Evolutionary conservation across 805 yeast genomes (phyloP).

Genomic region (Suhomyces sp.): DNA sequence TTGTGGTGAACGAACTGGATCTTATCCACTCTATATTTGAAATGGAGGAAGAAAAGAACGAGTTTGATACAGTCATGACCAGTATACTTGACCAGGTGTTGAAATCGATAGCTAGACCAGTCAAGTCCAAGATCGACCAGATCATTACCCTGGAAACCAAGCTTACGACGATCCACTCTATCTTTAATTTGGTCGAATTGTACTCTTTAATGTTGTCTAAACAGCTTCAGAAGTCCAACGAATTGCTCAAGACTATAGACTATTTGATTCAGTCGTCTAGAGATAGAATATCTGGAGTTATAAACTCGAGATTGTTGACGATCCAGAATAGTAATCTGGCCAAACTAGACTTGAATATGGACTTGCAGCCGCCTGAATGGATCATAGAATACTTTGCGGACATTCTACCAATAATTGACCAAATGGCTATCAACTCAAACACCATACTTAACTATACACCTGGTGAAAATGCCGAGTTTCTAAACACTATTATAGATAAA

Average conservation of each 20-base stretch:
- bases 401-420: slow-evolving; percentile 56
- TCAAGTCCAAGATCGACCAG: slow-evolving; percentile 64
- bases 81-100: slow-evolving; percentile 50
- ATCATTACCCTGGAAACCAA: slow-evolving; percentile 63
- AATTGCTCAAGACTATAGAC: slow-evolving; percentile 21
- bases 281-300: slow-evolving; percentile 22
- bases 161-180: slow-evolving; percentile 51
- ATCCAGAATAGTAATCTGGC: slow-evolving; percentile 37
- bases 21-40: slow-evolving; percentile 59
- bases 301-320: slow-evolving; percentile 30
- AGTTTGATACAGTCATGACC: slow-evolving; percentile 26
- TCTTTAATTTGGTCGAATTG: slow-evolving; percentile 61
- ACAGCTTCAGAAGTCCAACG: slow-evolving; percentile 23
- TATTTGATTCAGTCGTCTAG: slow-evolving; percentile 25
- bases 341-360: slow-evolving; percentile 43
- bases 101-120: slow-evolving; percentile 54
- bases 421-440: slow-evolving; percentile 18
- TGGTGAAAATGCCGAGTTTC: slow-evolving; percentile 33
- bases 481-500: slow-evolving; percentile 42
- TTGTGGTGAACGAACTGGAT: slow-evolving; percentile 85
- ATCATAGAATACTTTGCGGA: slow-evolving; percentile 61
- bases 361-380: slow-evolving; percentile 84
- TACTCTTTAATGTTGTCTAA: slow-evolving; percentile 68
- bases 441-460: slow-evolving; percentile 42
- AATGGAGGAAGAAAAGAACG: slow-evolving; percentile 17